Evolutionary conservation across 768 basidiomycete species (phyloP), one percentile per base, ranked within the genome.

Genomic region (Termitomyces bulborhizus): DNA sequence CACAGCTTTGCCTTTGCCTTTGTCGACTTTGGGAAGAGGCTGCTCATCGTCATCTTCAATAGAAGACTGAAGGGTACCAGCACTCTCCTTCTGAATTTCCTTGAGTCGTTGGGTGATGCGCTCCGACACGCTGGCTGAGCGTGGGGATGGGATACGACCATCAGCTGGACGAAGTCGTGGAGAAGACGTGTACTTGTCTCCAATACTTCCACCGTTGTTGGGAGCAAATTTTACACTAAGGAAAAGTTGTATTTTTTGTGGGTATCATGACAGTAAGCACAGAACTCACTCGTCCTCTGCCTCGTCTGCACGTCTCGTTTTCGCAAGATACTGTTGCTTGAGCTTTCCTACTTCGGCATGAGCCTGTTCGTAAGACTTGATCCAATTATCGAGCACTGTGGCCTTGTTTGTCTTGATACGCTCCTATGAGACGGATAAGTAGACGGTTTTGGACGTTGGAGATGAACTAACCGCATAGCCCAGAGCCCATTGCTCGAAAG

Each of bases 211-310:
- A 45, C 72, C 71, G 54, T 64, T 70, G 63, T 79, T 85, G 6
- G 93, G 93, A 6, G 92, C 91, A 64, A 96, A 96, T 64, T 90
- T 92, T 41, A 82, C 90, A 68, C 93, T 96, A 64, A 5, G 50
- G 16, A 52, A 54, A 31, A 45, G 44, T 42, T 55, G 39, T 8
- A 31, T 46, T 39, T 42, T 45, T 21, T 31, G 12, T 27, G 29
- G 31, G 37, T 1, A 15, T 34, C 26, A 44, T 46, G 24, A 40
- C 31, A 53, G 5, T 29, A 44, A 56, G 58, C 59, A 54, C 57
- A 39, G 31, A 29, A 76, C 92, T 64, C 69, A 96, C 94, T 96
- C 93, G 67, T 97, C 94, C 67, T 93, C 93, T 7, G 88, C 86
- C 65, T 97, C 94, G 62, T 97, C 94, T 15, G 94, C 93, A 40